These are phyloP conservation scores for Elsinoe perseae DNA, from an alignment of 2,329 filamentous ascomycete genomes.

Conservation along the genomic window DNA sequence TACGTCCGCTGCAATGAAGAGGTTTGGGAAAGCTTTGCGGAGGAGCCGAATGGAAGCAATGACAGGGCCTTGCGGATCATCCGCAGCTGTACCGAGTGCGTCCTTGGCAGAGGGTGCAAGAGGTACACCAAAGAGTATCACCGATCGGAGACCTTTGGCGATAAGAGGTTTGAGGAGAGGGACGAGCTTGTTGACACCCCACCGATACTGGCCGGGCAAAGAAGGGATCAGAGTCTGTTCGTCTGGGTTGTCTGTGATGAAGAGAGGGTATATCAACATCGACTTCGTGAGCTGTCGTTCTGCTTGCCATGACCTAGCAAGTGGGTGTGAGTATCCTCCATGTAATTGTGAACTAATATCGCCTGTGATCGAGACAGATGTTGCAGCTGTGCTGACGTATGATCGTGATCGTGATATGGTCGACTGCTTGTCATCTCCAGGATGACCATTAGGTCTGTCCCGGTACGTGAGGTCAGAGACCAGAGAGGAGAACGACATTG, in stretches of 20 bases:
- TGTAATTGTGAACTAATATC: constrained; percentile 47
- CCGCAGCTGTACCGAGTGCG: constrained; percentile 80
- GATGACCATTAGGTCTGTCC: constrained; percentile 36
- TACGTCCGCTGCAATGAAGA: constrained; percentile 89
- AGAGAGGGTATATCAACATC: constrained; percentile 97
- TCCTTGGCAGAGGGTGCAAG: constrained; percentile 76
- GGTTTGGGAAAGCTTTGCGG: constrained; percentile 73
- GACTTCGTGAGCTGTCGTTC: constrained; percentile 59
- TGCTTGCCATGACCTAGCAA: constrained; percentile 45
- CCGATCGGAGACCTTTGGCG: constrained; percentile 80
- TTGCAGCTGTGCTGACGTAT: constrained; percentile 46
- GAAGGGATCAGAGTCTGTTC: constrained; percentile 87
- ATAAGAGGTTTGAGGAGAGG: constrained; percentile 80
- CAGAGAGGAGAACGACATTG: constrained; percentile 47
- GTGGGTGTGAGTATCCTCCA: constrained; percentile 45
- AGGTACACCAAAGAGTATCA: constrained; percentile 94
- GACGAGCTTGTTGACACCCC: constrained; percentile 77
- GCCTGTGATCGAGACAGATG: constrained; percentile 45
- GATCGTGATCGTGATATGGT: constrained; percentile 40
- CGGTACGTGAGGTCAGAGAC: constrained; percentile 46
- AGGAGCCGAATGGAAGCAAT: constrained; percentile 80
- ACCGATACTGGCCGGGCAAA: constrained; percentile 80
- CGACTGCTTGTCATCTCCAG: constrained; percentile 37
- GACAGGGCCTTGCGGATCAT: constrained; percentile 87
- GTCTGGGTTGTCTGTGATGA: constrained; percentile 88